phyloP scores from a whole-genome alignment of 2,329 filamentous ascomycete genomes.

The Lachnellula arida region DNA sequence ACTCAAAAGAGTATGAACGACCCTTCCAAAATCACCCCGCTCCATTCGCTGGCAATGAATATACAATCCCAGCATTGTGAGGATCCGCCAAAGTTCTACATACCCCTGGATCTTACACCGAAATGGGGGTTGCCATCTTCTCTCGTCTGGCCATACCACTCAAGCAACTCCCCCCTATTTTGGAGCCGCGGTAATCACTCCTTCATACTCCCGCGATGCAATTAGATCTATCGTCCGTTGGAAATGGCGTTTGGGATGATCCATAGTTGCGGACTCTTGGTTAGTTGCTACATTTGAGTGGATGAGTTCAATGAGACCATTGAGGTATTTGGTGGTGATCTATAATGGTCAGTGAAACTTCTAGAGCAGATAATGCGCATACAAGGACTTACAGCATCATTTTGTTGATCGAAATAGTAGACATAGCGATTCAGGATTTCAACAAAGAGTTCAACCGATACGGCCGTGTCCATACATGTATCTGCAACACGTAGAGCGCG shows the following conservation, averaged over 20 bases:
- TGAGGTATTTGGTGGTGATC: constrained; percentile 95
- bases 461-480: constrained; percentile 97
- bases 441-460: constrained; percentile 96
- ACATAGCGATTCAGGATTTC: constrained; percentile 98
- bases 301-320: constrained; percentile 95
- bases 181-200: constrained; percentile 56
- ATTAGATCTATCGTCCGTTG: constrained; percentile 94
- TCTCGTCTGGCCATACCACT: neutral
- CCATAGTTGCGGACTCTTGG: constrained; percentile 73
- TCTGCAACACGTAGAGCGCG: constrained; percentile 93
- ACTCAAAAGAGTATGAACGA: neutral
- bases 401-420: constrained; percentile 99
- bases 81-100: constrained; percentile 5
- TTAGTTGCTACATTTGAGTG: constrained; percentile 91
- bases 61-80: constrained; percentile 8
- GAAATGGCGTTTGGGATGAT: constrained; percentile 91
- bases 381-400: constrained; percentile 68
- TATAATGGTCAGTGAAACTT: constrained; percentile 28
- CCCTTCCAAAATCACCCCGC: neutral
- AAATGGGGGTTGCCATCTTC: neutral
- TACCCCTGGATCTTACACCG: constrained; percentile 19
- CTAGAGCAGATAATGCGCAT: constrained; percentile 7
- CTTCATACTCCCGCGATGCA: constrained; percentile 84
- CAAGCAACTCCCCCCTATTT: constrained; percentile 35
- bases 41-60: constrained; percentile 3